phyloP scores from a whole-genome alignment of 331 rosid genomes.

The Quercus tomentella region DNA sequence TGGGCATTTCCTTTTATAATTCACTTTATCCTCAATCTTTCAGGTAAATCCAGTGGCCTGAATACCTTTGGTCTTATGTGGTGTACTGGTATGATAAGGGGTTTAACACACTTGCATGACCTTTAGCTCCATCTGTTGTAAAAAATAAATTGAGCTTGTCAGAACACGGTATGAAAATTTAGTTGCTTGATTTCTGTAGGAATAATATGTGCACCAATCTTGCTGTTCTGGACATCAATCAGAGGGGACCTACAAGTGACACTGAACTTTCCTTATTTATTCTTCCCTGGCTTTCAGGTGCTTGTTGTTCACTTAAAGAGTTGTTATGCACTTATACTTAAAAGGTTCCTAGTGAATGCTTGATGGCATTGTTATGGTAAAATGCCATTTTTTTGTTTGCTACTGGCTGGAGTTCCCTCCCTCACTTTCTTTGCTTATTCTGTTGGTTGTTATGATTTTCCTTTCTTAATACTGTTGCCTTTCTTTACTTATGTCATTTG shows the following conservation, averaged over 20 bases:
- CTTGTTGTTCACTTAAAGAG: conserved; percentile 5
- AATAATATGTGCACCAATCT: conserved; percentile 56
- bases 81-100: conserved; percentile 64
- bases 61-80: conserved; percentile 72
- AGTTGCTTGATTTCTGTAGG: conserved; percentile 27
- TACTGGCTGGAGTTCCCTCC: background rate
- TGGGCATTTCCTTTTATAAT: background rate
- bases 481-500: background rate
- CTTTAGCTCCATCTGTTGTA: background rate
- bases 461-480: background rate
- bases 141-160: background rate
- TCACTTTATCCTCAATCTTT: conserved; percentile 7
- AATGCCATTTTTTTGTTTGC: background rate
- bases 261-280: conserved; percentile 48
- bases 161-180: background rate
- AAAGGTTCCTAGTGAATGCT: background rate
- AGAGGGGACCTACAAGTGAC: conserved; percentile 48
- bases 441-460: background rate
- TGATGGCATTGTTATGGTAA: background rate
- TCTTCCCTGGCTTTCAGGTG: conserved; percentile 72
- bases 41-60: conserved; percentile 70
- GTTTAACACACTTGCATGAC: background rate
- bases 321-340: background rate
- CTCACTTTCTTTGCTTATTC: background rate
- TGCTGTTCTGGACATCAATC: conserved; percentile 52